Evolutionary conservation across 257 asterid species (phyloP).

Genomic region (Fraxinus pennsylvanica): DNA sequence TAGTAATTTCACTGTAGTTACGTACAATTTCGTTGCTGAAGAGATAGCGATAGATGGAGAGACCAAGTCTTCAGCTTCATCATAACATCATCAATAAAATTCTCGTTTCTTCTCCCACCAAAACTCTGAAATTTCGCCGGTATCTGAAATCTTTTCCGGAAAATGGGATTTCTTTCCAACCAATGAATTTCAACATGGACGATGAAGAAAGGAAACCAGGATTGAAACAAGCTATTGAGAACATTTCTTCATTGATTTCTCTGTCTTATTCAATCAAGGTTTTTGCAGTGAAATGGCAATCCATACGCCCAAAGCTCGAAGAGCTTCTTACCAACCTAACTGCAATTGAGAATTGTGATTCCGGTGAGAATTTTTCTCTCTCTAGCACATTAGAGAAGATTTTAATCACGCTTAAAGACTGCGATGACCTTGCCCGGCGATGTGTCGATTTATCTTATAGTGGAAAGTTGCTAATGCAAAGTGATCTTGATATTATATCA

Average conservation of each 20-base stretch:
- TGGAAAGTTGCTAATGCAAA: conserved; percentile 89
- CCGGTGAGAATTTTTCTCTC: conserved; percentile 52
- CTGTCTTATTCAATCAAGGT: conserved; percentile 62
- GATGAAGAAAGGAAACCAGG: conserved; percentile 41
- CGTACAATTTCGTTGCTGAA: conserved; percentile 25
- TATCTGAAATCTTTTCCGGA: conserved; percentile 32
- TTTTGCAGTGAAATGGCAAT: conserved; percentile 71
- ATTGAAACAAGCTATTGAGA: conserved; percentile 41
- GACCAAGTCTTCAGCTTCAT: conserved; percentile 29
- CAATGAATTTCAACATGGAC: conserved; percentile 42
- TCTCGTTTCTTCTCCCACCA: conserved; percentile 13
- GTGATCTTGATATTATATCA: conserved; percentile 72
- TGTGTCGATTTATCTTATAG: conserved; percentile 60
- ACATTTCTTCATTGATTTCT: conserved; percentile 61
- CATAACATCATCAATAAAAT: conserved; percentile 38
- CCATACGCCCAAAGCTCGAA: conserved; percentile 59
- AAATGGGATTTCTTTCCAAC: conserved; percentile 27
- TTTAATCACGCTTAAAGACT: conserved; percentile 40
- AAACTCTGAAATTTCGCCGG: conserved; percentile 40
- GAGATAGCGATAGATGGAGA: conserved; percentile 24
- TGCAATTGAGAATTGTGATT: conserved; percentile 65
- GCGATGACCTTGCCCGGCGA: conserved; percentile 49
- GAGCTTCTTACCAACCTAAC: conserved; percentile 67
- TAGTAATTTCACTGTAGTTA: conserved; percentile 18
- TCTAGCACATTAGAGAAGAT: conserved; percentile 55